phyloP scores from a whole-genome alignment of 2,329 filamentous ascomycete species.

The Fusarium ambrosium region DNA sequence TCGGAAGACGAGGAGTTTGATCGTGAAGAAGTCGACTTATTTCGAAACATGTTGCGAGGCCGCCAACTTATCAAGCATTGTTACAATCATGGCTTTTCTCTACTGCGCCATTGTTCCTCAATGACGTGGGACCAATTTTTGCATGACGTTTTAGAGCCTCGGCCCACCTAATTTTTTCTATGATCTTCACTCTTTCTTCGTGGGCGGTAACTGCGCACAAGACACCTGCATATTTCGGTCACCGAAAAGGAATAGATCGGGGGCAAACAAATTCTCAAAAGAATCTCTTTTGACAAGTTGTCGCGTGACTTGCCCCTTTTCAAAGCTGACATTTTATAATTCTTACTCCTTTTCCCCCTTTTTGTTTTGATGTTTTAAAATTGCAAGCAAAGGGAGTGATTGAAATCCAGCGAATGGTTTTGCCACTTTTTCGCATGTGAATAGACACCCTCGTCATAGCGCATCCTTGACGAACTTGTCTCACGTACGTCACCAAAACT shows the following conservation, averaged over 20 bases:
- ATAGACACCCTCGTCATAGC: conserved; percentile 20
- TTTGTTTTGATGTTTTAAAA: not conserved
- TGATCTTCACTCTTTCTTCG: conserved; percentile 7
- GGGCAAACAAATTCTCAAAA: not conserved
- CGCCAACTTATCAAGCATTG: not conserved
- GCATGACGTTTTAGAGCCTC: conserved; percentile 27
- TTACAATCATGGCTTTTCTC: not conserved
- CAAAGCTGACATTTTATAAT: conserved; percentile 3
- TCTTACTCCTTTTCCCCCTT: not conserved
- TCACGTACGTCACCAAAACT: conserved; percentile 36
- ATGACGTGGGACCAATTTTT: conserved; percentile 7
- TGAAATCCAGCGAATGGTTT: conserved; percentile 19
- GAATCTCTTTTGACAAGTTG: conserved; percentile 11
- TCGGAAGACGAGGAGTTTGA: not conserved
- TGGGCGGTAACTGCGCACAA: conserved; percentile 43
- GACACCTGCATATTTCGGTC: conserved; percentile 44
- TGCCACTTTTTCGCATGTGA: conserved; percentile 35
- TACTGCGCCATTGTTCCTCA: not conserved
- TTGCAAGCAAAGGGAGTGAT: not conserved
- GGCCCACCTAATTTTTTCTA: not conserved
- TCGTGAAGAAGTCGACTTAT: not conserved
- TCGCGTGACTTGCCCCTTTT: conserved; percentile 44
- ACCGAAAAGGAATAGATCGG: conserved; percentile 40
- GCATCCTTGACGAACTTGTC: conserved; percentile 1
- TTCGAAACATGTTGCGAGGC: not conserved